These are phyloP conservation scores for Cenchrus americanus DNA, from an alignment of 176 grass and related monocot species.

Conservation along the genomic window DNA sequence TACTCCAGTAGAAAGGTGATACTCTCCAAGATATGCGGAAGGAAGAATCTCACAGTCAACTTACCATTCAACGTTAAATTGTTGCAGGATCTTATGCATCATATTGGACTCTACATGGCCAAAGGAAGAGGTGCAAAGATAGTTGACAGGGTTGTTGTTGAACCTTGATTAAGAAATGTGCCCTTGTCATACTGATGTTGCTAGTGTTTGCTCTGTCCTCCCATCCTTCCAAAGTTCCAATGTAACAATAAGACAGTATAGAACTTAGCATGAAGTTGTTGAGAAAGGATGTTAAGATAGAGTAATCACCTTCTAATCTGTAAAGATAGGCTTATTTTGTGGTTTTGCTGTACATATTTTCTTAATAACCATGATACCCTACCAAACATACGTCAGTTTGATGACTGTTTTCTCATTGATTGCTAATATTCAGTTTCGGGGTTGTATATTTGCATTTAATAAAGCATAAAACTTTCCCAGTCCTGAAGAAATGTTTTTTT, in stretches of 20 bases:
- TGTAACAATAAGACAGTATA: constrained; percentile 20
- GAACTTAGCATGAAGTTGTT: neutral
- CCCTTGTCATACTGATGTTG: neutral
- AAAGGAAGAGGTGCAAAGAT: constrained; percentile 82
- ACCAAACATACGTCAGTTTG: neutral
- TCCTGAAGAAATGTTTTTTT: no score
- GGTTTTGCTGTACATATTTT: neutral
- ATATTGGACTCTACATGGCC: constrained; percentile 88
- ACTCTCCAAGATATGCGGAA: neutral
- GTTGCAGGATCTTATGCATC: constrained; percentile 75
- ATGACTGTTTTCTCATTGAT: neutral
- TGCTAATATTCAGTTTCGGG: neutral
- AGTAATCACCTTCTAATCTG: neutral
- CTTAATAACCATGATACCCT: neutral
- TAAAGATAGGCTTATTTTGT: neutral
- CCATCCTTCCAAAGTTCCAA: neutral
- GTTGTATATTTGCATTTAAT: neutral
- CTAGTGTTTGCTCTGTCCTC: constrained; percentile 12
- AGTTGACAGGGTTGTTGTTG: constrained; percentile 62
- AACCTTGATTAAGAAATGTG: constrained; percentile 25
- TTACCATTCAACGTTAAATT: constrained; percentile 8
- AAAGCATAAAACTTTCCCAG: no score
- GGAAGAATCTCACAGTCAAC: neutral
- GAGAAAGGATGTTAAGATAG: neutral
- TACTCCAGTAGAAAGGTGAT: neutral